Percentiles rank a stretch among this genome's conserved stretches.
These are phyloP conservation scores for Umbelopsis vinacea DNA, from an alignment of 192 early-diverging fungal species.

Conservation along the genomic window DNA sequence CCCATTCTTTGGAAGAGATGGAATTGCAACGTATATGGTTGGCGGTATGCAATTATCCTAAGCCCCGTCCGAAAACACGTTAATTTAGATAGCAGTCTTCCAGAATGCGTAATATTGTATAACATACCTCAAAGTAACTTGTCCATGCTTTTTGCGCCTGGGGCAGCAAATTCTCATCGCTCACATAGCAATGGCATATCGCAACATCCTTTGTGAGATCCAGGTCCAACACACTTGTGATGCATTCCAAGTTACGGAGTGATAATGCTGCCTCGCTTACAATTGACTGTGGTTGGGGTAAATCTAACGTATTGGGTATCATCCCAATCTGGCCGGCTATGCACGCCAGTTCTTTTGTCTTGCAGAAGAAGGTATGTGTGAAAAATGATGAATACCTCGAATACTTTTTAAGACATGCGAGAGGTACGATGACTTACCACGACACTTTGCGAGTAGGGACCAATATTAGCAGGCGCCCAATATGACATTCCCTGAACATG, in stretches of 20 bases:
- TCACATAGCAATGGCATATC: slow-evolving; percentile 66
- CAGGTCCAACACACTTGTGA: slow-evolving; percentile 45
- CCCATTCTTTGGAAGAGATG: slow-evolving; percentile 62
- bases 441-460: slow-evolving; percentile 80
- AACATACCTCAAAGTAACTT: slow-evolving; percentile 21
- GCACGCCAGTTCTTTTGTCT: slow-evolving; percentile 64
- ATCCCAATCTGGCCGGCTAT: slow-evolving; percentile 84
- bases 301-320: slow-evolving; percentile 61
- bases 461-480: slow-evolving; percentile 91
- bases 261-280: slow-evolving; percentile 55
- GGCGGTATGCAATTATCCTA: slow-evolving; percentile 40
- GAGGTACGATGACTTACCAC: slow-evolving; percentile 44
- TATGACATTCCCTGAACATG: slow-evolving; percentile 89
- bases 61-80: not conserved
- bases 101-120: too few species aligned
- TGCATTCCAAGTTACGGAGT: slow-evolving; percentile 56
- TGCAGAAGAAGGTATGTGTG: not conserved
- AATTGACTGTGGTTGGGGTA: slow-evolving; percentile 53
- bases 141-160: slow-evolving; percentile 46
- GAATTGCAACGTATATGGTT: slow-evolving; percentile 57
- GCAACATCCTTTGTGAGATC: slow-evolving; percentile 43
- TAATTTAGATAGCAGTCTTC: not conserved
- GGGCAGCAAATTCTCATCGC: slow-evolving; percentile 31
- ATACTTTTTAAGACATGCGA: too few species aligned
- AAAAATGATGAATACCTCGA: too few species aligned